Evolutionary conservation across 1,284 basidiomycete genomes (phyloP).

Genomic region (Pseudozyma thailandica): DNA sequence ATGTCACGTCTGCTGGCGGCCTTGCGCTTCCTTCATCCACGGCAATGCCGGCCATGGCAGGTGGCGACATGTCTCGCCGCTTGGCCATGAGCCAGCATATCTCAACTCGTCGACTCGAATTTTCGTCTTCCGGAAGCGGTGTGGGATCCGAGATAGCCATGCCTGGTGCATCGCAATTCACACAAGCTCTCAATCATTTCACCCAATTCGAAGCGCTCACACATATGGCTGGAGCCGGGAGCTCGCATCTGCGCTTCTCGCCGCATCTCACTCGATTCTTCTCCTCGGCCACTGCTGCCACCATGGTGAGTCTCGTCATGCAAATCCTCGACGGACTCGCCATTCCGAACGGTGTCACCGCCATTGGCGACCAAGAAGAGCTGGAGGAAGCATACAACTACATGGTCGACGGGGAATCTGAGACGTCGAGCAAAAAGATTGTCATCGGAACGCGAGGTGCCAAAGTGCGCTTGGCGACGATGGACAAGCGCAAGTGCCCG

Average conservation of each 20-base stretch:
- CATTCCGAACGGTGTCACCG: slow-evolving; percentile 47
- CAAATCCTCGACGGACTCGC: slow-evolving; percentile 44
- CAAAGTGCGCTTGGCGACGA: slow-evolving; percentile 57
- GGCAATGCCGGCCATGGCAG: slow-evolving; percentile 47
- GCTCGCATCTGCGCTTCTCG: slow-evolving; percentile 54
- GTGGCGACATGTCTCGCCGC: slow-evolving; percentile 45
- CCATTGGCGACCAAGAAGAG: slow-evolving; percentile 60
- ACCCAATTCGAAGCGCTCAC: slow-evolving; percentile 55
- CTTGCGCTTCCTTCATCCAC: slow-evolving; percentile 52
- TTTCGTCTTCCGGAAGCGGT: slow-evolving; percentile 31
- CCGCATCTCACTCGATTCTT: slow-evolving; percentile 67
- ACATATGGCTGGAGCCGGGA: slow-evolving; percentile 25
- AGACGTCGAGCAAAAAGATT: slow-evolving; percentile 19
- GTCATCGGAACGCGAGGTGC: slow-evolving; percentile 52
- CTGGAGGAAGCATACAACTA: slow-evolving; percentile 51
- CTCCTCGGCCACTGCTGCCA: slow-evolving; percentile 38
- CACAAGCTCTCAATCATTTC: slow-evolving; percentile 60
- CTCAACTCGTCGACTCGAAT: slow-evolving; percentile 36
- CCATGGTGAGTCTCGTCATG: slow-evolving; percentile 40
- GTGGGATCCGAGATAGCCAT: slow-evolving; percentile 26
- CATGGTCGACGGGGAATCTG: slow-evolving; percentile 41
- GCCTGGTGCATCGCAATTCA: slow-evolving; percentile 57
- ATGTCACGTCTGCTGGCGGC: slow-evolving; percentile 16
- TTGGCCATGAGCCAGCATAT: slow-evolving; percentile 58
- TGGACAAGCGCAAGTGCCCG: slow-evolving; percentile 66